Base-by-base conservation (phyloP, 345 rosid species). In the Garcia nutans region DNA sequence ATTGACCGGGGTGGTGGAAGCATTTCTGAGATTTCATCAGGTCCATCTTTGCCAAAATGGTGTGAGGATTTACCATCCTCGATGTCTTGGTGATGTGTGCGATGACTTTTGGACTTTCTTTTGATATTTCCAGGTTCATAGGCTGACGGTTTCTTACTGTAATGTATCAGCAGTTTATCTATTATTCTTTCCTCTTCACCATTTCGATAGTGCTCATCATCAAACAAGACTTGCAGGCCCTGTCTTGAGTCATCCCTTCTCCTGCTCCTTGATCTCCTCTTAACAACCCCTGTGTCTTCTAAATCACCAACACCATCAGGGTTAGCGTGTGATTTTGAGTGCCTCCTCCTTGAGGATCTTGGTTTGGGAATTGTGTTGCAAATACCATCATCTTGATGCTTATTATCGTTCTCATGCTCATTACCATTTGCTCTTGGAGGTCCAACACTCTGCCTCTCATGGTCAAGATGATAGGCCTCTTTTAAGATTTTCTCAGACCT, bases 101-200 rank as follows among this genome's bases (percentile, higher is more conserved):
- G 91, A 65, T 61, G 88, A 74, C 91, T 89, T 83, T 77, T 91
- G 23, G 91, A 75, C 74, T 83, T 90, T 80, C 88, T 84, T 70
- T 81, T 83, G 80, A 74, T 58, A 76, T 68, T 71, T 37, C 50
- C 85, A 57, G 82, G 82, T 65, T 93, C 98, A 66, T 20, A 77
- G 45, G 87, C 77, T 1, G 96, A 79, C 5, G 98, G 88, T 65
- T 93, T 96, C 80, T 76, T 89, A 78, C 99, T 93, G 84, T 96
- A 96, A 76, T 93, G 97, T 63, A 96, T 83, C 79, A 96, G 83
- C 74, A 96, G 92, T 80, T 84, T 92, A 76, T 93, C 99, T 75
- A 93, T 90, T 73, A 89, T 85, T 86, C 81, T 90, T 76, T 96
- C 98, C 88, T 94, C 97, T 63, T 83, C 86, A 68, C 93, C 94